phyloP scores from a whole-genome alignment of 2,329 filamentous ascomycete genomes.

The Cladosporium sp. region DNA sequence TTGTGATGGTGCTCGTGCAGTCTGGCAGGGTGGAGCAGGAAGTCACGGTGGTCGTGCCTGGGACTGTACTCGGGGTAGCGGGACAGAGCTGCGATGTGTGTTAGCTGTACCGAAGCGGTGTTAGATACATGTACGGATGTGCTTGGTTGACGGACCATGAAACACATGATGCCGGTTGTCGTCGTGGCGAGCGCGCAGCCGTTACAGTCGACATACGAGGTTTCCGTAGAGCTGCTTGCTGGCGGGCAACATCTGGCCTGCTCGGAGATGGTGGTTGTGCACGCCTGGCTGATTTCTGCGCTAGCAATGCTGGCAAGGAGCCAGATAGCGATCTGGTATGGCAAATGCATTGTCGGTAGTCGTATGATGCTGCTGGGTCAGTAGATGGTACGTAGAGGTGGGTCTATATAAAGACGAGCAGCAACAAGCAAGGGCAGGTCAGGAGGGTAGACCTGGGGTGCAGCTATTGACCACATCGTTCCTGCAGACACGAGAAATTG shows the following conservation, averaged over 20 bases:
- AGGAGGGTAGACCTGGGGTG: too few species aligned
- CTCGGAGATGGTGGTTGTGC: constrained; percentile 2
- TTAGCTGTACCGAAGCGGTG: too few species aligned
- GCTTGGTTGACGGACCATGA: neutral
- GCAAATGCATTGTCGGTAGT: too few species aligned
- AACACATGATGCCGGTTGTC: neutral
- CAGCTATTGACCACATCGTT: too few species aligned
- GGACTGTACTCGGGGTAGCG: neutral
- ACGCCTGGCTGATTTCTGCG: neutral
- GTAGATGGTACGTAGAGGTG: too few species aligned
- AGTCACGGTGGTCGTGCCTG: neutral
- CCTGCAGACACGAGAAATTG: too few species aligned
- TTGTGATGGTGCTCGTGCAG: constrained; percentile 4
- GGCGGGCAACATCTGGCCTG: constrained; percentile 7
- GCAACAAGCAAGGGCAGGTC: too few species aligned
- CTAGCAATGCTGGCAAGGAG: neutral
- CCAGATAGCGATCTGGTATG: neutral
- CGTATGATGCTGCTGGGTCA: too few species aligned
- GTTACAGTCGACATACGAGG: constrained; percentile 10
- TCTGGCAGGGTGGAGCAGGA: neutral
- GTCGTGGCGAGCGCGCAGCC: constrained; percentile 9
- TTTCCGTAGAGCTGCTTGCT: neutral
- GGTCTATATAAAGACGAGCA: too few species aligned
- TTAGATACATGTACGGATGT: neutral
- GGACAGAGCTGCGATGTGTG: constrained; percentile 2